These are phyloP conservation scores for Viola odorata DNA, from an alignment of 345 rosid genomes.

Conservation along the genomic window DNA sequence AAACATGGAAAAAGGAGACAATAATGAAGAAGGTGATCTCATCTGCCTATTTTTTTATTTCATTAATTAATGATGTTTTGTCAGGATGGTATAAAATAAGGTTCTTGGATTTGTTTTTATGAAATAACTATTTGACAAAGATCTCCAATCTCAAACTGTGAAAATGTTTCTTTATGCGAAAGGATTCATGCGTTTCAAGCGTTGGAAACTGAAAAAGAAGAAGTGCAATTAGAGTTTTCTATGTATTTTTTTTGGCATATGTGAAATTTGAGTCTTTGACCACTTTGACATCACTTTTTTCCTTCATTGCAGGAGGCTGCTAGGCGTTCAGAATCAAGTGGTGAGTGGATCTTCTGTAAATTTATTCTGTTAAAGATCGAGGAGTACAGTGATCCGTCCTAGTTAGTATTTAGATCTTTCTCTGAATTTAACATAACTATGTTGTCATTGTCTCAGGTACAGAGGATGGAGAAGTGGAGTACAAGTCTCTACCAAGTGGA, in stretches of 20 bases:
- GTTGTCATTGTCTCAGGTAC: slow-evolving; percentile 26
- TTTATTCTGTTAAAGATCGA: not conserved
- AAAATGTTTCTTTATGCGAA: too few relatives aligned
- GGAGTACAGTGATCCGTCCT: not conserved
- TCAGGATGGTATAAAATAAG: too few relatives aligned
- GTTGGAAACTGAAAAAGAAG: not conserved
- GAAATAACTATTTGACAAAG: too few relatives aligned
- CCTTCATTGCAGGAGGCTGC: slow-evolving; percentile 50
- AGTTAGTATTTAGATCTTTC: not conserved
- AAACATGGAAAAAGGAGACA: slow-evolving; percentile 83
- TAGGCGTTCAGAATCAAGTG: slow-evolving; percentile 35
- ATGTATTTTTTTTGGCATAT: not conserved
- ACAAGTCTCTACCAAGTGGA: slow-evolving; percentile 58
- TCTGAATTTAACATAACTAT: not conserved
- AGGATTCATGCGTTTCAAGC: too few relatives aligned
- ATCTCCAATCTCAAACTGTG: too few relatives aligned
- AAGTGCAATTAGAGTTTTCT: not conserved
- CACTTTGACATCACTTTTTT: not conserved
- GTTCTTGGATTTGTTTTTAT: too few relatives aligned
- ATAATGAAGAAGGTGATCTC: slow-evolving; percentile 47
- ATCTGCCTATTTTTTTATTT: not conserved
- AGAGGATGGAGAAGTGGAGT: slow-evolving; percentile 38
- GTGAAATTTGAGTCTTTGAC: not conserved
- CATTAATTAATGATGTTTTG: too few relatives aligned
- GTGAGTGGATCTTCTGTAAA: slow-evolving; percentile 29